Evolutionary conservation across 352 stramenopile genomes (phyloP).

Genomic region (Globisporangium perplexum): DNA sequence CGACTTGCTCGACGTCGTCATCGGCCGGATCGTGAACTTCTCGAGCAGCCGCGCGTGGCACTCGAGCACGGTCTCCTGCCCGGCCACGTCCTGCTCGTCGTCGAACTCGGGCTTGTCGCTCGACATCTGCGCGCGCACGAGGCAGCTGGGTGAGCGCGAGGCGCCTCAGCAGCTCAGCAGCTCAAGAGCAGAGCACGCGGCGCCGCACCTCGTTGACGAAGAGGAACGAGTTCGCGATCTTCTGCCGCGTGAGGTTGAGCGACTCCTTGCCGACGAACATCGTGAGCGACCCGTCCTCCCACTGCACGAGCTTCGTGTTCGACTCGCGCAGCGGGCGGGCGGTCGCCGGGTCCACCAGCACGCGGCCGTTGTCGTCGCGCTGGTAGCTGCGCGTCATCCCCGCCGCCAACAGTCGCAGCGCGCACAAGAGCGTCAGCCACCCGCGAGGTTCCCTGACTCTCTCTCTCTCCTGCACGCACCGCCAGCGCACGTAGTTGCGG

Average conservation of each 20-base stretch:
- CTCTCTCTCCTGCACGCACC: too few relatives aligned
- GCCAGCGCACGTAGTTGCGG: conserved; percentile 84
- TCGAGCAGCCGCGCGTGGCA: conserved; percentile 75
- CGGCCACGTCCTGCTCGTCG: conserved; percentile 51
- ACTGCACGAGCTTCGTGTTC: conserved; percentile 83
- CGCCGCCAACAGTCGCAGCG: not conserved
- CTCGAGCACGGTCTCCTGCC: conserved; percentile 77
- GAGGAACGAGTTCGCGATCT: conserved; percentile 84
- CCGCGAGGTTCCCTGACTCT: not conserved
- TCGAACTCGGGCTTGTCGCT: conserved; percentile 61
- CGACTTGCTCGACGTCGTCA: conserved; percentile 77
- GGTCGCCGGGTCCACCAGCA: conserved; percentile 62
- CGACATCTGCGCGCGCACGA: conserved; percentile 40
- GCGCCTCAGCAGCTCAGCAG: too few relatives aligned
- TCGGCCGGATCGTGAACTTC: conserved; percentile 86
- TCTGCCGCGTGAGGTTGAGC: conserved; percentile 76
- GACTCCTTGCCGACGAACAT: conserved; percentile 85
- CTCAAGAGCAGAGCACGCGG: too few relatives aligned
- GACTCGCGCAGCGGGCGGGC: conserved; percentile 55
- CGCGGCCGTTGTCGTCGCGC: conserved; percentile 48
- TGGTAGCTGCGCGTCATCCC: conserved; percentile 34
- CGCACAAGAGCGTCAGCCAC: not conserved
- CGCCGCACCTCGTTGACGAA: conserved; percentile 63
- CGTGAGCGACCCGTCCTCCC: conserved; percentile 80
- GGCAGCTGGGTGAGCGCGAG: too few relatives aligned